Base-by-base conservation (phyloP, 2,329 filamentous ascomycete genomes). In the Aspergillus aculeatus region DNA sequence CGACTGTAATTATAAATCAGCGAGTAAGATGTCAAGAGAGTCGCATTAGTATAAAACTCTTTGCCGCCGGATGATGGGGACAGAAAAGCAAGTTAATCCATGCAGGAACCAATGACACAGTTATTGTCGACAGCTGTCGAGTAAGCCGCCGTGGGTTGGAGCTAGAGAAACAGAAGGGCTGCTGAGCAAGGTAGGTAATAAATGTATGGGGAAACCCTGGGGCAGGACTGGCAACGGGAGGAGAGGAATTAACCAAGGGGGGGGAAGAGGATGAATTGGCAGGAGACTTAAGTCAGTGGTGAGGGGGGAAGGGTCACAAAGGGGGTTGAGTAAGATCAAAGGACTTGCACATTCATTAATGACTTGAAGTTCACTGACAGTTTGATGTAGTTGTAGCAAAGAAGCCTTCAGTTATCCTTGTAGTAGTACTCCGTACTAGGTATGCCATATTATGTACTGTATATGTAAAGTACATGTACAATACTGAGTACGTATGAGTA, bases 1-100 rank as follows among this genome's bases (percentile, higher is more conserved):
- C 62, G 62, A 63, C 56, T 60, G 57, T 47, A 58, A 50, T 38
- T 24, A 56, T 53, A 55, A 54, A 58, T 59, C 59, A 65, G 53
- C 59, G 54, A 62, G 63, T 61, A 62, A 54, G 54, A 61, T 59
- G 47, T 29, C 57, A 54, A 60, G 19, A 57, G 41, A 56, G 60
- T 44, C 56, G 52, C 52, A 56, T 56, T 61, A 59, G 51, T 61
- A 50, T 53, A 55, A 55, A 31, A 21, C 26, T 63, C 35, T 59
- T 62, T 64, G 59, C 63, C 59, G 60, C 58, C 60, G 60, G 59
- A 53, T 59, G 58, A 53, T 54, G 59, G 59, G 31, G 55, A 51
- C 56, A 47, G 57, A 58, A 44, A 50, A 61, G 41, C 52, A 58
- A 59, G 47, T 52, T 49, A 52, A 53, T 47, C 54, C 44, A 48